phyloP scores from a whole-genome alignment of 371 early-diverging fungal species.

The Conidiobolus incongruus region DNA sequence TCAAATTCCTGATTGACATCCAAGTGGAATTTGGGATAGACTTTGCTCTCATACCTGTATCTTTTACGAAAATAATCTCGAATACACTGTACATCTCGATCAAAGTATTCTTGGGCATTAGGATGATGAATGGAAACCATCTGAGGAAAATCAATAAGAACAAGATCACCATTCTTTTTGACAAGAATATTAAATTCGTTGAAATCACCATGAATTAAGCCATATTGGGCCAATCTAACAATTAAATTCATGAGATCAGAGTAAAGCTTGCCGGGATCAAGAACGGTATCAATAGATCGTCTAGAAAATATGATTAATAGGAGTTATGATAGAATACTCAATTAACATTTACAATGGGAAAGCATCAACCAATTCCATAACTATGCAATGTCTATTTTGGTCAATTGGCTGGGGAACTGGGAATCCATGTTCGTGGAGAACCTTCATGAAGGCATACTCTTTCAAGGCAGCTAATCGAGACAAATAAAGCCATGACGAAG shows the following conservation, averaged over 20 bases:
- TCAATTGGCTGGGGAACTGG: slow-evolving; percentile 91
- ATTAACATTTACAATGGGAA: slow-evolving; percentile 45
- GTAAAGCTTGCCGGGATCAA: slow-evolving; percentile 79
- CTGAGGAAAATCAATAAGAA: slow-evolving; percentile 99
- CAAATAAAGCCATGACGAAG: slow-evolving; percentile 96
- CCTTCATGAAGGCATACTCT: slow-evolving; percentile 95
- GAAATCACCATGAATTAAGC: slow-evolving; percentile 98
- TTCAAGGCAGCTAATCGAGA: slow-evolving; percentile 89
- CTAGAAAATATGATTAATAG: slow-evolving; percentile 10
- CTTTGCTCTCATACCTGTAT: slow-evolving; percentile 66
- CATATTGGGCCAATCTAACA: slow-evolving; percentile 82
- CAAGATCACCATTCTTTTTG: slow-evolving; percentile 50
- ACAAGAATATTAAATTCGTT: slow-evolving; percentile 99
- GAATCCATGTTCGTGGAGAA: slow-evolving; percentile 74
- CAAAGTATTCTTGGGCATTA: slow-evolving; percentile 91
- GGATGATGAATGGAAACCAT: slow-evolving; percentile 92
- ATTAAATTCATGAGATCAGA: slow-evolving; percentile 85
- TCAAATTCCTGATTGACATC: slow-evolving; percentile 67
- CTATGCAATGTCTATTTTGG: slow-evolving; percentile 90
- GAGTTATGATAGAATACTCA: no score
- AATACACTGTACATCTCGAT: slow-evolving; percentile 97
- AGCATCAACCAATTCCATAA: slow-evolving; percentile 92
- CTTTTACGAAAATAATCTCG: slow-evolving; percentile 78
- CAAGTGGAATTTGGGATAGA: slow-evolving; percentile 70
- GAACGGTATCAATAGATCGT: slow-evolving; percentile 65